Percentiles rank a stretch among this genome's conserved stretches.
Evolutionary conservation across 208 protist genomes (phyloP).

Genomic region (Sergeia podlipaevii): DNA sequence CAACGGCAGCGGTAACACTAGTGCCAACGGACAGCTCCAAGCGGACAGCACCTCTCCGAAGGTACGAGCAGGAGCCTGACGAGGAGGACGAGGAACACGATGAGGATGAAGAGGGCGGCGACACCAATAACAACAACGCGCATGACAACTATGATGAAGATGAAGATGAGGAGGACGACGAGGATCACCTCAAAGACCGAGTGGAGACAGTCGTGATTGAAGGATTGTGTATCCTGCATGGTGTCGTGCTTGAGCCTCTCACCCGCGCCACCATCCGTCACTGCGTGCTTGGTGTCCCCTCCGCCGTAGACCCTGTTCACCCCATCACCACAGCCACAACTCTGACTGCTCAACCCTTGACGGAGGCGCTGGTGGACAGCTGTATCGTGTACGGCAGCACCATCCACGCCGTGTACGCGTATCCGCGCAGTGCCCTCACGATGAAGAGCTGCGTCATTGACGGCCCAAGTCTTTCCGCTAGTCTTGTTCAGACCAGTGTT

Average conservation of each 20-base stretch:
- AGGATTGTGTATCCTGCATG: conserved; percentile 57
- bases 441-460: conserved; percentile 49
- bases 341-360: conserved; percentile 47
- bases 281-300: conserved; percentile 56
- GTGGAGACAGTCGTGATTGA: conserved; percentile 25
- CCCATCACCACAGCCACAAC: conserved; percentile 21
- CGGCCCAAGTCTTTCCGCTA: conserved; percentile 26
- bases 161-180: conserved; percentile 17
- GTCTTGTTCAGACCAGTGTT: not conserved
- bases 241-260: conserved; percentile 49
- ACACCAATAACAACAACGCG: conserved; percentile 7
- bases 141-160: conserved; percentile 16
- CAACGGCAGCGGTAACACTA: too few relatives aligned
- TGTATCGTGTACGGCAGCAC: conserved; percentile 62
- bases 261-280: conserved; percentile 52
- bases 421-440: conserved; percentile 39
- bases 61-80: conserved; percentile 12
- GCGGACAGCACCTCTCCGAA: too few relatives aligned
- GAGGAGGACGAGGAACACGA: conserved; percentile 19
- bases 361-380: conserved; percentile 41
- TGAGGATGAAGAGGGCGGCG: conserved; percentile 22
- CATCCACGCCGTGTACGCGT: conserved; percentile 71
- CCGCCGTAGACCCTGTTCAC: not conserved
- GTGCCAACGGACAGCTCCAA: too few relatives aligned
- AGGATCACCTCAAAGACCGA: not conserved